Conservation (phyloP, 352 stramenopile genomes). For the Thraustochytrium striatum region DNA sequence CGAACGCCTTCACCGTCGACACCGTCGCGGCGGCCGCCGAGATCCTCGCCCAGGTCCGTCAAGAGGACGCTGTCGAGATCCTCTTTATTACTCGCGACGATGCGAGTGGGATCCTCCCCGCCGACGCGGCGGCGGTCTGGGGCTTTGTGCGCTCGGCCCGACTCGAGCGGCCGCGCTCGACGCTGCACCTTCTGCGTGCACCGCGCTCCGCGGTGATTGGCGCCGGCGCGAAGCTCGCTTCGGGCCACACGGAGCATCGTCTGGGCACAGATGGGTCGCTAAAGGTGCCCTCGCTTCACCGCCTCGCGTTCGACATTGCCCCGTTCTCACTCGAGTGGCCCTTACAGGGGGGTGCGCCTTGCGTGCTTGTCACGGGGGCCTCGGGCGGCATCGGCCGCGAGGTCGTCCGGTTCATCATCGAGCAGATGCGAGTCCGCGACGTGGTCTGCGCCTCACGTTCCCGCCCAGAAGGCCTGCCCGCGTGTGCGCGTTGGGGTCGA, state of each 20-base stretch:
- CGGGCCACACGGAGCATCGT: background rate
- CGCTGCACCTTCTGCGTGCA: background rate
- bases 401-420: background rate
- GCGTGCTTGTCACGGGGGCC: background rate
- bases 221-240: too few relatives aligned
- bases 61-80: too few relatives aligned
- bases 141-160: background rate
- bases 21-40: too few relatives aligned
- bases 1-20: too few relatives aligned
- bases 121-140: background rate
- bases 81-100: too few relatives aligned
- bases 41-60: too few relatives aligned
- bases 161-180: background rate
- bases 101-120: too few relatives aligned
- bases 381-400: conserved; percentile 9
- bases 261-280: background rate
- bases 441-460: background rate
- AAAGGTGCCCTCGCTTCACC: background rate
- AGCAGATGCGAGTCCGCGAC: background rate
- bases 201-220: too few relatives aligned
- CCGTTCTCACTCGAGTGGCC: background rate
- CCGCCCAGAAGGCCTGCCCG: background rate
- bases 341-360: background rate
- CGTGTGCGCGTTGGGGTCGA: background rate
- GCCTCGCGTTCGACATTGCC: background rate